phyloP scores from a whole-genome alignment of 2,329 filamentous ascomycete species.

The Monosporascus cannonballus region DNA sequence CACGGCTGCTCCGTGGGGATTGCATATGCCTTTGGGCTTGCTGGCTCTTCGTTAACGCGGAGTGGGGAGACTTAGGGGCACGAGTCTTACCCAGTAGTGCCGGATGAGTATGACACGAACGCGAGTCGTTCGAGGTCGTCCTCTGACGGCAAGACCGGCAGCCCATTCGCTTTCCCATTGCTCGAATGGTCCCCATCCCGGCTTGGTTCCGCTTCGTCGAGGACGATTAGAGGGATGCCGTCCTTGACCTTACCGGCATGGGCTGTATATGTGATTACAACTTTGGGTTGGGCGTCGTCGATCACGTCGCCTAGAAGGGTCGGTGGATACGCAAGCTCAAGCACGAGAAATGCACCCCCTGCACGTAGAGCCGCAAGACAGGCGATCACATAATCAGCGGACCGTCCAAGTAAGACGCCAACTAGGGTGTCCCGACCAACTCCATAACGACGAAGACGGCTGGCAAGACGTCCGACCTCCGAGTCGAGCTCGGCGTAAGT shows the following conservation, averaged over 20 bases:
- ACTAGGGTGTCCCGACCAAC: conserved; percentile 69
- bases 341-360: conserved; percentile 72
- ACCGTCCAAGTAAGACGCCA: conserved; percentile 68
- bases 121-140: conserved; percentile 67
- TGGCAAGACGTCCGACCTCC: conserved; percentile 59
- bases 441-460: conserved; percentile 58
- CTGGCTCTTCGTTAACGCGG: conserved; percentile 25
- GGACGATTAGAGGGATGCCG: conserved; percentile 55
- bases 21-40: conserved; percentile 71
- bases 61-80: background rate
- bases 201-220: conserved; percentile 44
- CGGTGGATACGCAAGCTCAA: conserved; percentile 73
- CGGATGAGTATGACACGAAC: conserved; percentile 77
- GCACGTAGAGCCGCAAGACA: conserved; percentile 73
- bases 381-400: conserved; percentile 73
- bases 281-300: conserved; percentile 65
- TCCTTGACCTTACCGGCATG: conserved; percentile 61
- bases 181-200: conserved; percentile 15
- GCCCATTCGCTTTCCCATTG: conserved; percentile 34
- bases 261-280: conserved; percentile 62
- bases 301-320: conserved; percentile 70
- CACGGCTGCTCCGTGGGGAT: conserved; percentile 68
- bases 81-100: conserved; percentile 55
- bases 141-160: conserved; percentile 49
- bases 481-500: conserved; percentile 69